Evolutionary conservation across 1,284 basidiomycete genomes (phyloP), one percentile per base, ranked within the genome.

Genomic region (Farysia itapuensis): DNA sequence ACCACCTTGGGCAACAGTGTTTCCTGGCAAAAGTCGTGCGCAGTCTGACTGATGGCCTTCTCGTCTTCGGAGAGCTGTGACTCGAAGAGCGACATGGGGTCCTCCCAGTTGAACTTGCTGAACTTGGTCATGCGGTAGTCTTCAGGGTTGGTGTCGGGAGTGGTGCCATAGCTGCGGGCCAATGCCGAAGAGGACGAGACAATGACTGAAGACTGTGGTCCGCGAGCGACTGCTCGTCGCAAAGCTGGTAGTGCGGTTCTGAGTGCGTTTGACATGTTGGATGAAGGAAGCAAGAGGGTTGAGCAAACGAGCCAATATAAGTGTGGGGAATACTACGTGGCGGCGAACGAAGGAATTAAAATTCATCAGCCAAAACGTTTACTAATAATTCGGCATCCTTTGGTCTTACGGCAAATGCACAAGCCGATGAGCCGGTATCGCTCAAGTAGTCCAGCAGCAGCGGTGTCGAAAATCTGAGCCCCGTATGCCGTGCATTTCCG

Each of bases 21-120:
- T 67, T 90, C 88, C 81, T 89, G 88, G 70, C 89, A 92, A 75
- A 92, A 97, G 35, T 83, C 82, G 35, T 84, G 83, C 1, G 92
- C 88, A 6, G 88, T 88, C 67, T 95, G 88, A 22, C 89, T 84
- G 70, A 96, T 88, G 5, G 89, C 88, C 49, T 84, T 81, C 79
- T 97, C 93, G 37, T 96, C 93, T 32, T 93, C 90, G 0, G 89
- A 90, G 38, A 97, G 80, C n/a, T 56, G 46, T 31, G 71, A 42
- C 14, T 49, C 30, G 44, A 51, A 50, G 20, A 43, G 22, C 8
- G 40, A 14, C 35, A 53, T 41, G 19, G 70, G 69, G 30, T 64
- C 86, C 82, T 87, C 84, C 85, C 86, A 87, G 64, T 86, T 78
- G 68, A 84, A 87, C 59, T 82, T 82, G 36, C 79, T 80, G 65